phyloP scores from a whole-genome alignment of 2,329 filamentous ascomycete species.

The Colletotrichum tabaci region DNA sequence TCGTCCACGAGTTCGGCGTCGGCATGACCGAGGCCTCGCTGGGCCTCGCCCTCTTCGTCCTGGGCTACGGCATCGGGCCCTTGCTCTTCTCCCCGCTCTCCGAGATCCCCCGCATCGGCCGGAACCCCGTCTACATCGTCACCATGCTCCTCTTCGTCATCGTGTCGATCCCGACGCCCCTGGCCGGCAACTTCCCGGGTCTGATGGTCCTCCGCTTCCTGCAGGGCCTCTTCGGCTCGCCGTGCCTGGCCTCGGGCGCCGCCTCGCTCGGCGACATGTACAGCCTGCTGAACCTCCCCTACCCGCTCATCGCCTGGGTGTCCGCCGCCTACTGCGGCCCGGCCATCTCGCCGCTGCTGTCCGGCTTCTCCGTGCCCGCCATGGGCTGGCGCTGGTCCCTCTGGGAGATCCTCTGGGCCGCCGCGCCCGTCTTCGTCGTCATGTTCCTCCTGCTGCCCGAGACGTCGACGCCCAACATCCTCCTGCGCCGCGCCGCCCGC shows the following conservation, averaged over 20 bases:
- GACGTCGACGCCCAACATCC: constrained; percentile 72
- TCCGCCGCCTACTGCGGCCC: constrained; percentile 58
- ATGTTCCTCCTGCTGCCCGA: constrained; percentile 77
- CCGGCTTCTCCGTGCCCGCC: constrained; percentile 71
- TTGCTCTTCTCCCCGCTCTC: constrained; percentile 76
- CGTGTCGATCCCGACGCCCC: constrained; percentile 74
- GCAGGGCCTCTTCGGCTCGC: constrained; percentile 77
- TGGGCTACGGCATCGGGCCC: constrained; percentile 75
- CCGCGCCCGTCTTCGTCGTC: constrained; percentile 70
- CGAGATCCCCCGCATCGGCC: constrained; percentile 77
- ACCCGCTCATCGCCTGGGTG: constrained; percentile 72
- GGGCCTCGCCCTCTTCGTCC: constrained; percentile 74
- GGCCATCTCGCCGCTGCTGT: constrained; percentile 70
- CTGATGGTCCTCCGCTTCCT: constrained; percentile 76
- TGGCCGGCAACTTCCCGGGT: constrained; percentile 74
- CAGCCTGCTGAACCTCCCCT: constrained; percentile 68
- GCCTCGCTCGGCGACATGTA: constrained; percentile 69
- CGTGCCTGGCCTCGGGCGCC: constrained; percentile 73
- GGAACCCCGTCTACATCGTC: constrained; percentile 77
- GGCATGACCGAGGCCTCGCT: constrained; percentile 66
- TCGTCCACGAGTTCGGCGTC: constrained; percentile 69
- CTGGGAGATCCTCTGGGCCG: constrained; percentile 75
- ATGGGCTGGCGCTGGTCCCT: constrained; percentile 76
- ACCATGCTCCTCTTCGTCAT: constrained; percentile 80
- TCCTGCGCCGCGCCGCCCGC: constrained; percentile 73